Evolutionary conservation across 345 rosid species (phyloP).

Genomic region (Murraya koenigii): DNA sequence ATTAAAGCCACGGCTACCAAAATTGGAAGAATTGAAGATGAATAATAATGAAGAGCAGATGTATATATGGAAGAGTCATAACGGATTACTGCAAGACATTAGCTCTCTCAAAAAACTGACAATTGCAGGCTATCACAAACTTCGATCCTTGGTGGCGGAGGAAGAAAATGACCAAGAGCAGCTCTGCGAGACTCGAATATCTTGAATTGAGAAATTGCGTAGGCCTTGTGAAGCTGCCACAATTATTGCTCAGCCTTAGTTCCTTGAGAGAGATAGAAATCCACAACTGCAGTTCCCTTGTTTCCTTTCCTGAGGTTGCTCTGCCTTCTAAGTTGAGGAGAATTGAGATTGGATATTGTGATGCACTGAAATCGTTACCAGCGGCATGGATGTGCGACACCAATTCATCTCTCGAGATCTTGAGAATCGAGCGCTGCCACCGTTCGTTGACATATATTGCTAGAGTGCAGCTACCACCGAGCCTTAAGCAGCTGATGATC

Average conservation of each 20-base stretch:
- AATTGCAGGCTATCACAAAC: accelerated
- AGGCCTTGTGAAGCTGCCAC: too few species aligned
- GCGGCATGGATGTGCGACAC: too few species aligned
- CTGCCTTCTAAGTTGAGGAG: neutral
- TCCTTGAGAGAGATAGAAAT: too few species aligned
- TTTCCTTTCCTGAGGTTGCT: neutral
- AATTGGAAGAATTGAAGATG: neutral
- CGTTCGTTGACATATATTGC: neutral
- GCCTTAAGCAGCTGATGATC: too few species aligned
- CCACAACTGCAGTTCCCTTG: neutral
- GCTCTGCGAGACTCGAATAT: too few species aligned
- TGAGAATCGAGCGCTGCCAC: neutral
- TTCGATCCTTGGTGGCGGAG: neutral
- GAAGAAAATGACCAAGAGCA: constrained; percentile 1
- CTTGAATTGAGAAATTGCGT: too few species aligned
- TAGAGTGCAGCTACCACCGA: too few species aligned
- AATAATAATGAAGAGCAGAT: neutral
- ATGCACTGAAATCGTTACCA: too few species aligned
- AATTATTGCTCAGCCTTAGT: too few species aligned
- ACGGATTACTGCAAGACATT: neutral
- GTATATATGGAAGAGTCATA: neutral
- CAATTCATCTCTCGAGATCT: neutral
- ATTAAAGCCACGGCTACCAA: neutral
- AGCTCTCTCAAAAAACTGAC: neutral
- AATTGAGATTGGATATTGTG: too few species aligned